Evolutionary conservation across 2,329 filamentous ascomycete genomes (phyloP).

Genomic region (Kalmusia sp.): DNA sequence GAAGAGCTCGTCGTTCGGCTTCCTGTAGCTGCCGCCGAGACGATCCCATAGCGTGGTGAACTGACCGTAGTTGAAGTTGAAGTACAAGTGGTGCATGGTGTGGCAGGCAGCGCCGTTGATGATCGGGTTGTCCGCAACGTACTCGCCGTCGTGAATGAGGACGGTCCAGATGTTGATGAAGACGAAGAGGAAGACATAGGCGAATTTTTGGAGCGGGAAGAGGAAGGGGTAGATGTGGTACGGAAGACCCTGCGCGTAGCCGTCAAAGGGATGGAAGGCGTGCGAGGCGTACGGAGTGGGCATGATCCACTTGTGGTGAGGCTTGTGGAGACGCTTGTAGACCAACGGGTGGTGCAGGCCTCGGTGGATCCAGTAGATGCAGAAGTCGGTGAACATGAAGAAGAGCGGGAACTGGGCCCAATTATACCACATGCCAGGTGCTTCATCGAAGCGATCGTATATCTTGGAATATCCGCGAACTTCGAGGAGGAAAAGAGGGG

Average conservation of each 20-base stretch:
- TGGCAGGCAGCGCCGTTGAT: slow-evolving; percentile 96
- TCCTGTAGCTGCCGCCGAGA: slow-evolving; percentile 82
- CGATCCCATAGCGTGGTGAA: slow-evolving; percentile 94
- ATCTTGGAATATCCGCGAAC: slow-evolving; percentile 85
- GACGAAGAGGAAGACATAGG: slow-evolving; percentile 83
- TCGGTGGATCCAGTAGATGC: slow-evolving; percentile 92
- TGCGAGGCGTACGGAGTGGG: slow-evolving; percentile 91
- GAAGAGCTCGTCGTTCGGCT: slow-evolving; percentile 87
- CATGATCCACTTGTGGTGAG: slow-evolving; percentile 99
- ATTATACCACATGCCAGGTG: slow-evolving; percentile 80
- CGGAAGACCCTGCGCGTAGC: slow-evolving; percentile 84
- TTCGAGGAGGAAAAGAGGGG: slow-evolving; percentile 81
- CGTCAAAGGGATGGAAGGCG: slow-evolving; percentile 94
- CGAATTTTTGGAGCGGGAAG: slow-evolving; percentile 90
- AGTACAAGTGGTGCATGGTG: slow-evolving; percentile 83
- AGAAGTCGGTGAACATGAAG: slow-evolving; percentile 85
- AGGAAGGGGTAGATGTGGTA: slow-evolving; percentile 95
- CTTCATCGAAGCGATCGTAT: slow-evolving; percentile 80
- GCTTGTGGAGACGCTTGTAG: slow-evolving; percentile 93
- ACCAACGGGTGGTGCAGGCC: slow-evolving; percentile 79
- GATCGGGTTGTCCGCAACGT: slow-evolving; percentile 86
- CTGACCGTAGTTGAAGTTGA: slow-evolving; percentile 83
- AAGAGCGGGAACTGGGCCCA: slow-evolving; percentile 86
- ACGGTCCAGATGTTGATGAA: slow-evolving; percentile 98
- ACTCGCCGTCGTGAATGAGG: slow-evolving; percentile 95